These are phyloP conservation scores for Pseudoturritis turrita DNA, from an alignment of 345 rosid species.

Conservation along the genomic window DNA sequence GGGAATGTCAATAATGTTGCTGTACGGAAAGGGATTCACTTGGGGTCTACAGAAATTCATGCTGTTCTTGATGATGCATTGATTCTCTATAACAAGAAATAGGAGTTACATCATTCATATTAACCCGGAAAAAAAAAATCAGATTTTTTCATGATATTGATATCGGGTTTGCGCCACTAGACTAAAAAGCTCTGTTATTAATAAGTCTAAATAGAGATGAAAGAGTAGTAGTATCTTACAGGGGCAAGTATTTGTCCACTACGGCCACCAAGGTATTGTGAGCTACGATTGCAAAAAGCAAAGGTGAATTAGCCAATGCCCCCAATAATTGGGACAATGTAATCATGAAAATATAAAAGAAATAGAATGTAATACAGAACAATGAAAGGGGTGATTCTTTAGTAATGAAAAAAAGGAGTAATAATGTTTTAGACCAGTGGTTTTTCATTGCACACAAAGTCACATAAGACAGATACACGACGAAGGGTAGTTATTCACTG, in stretches of 20 bases:
- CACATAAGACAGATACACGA: slow-evolving; percentile 33
- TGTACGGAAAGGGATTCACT: slow-evolving; percentile 33
- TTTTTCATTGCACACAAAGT: slow-evolving; percentile 26
- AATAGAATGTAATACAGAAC: slow-evolving; percentile 25
- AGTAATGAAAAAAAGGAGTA: slow-evolving; percentile 21
- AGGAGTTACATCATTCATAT: neutral
- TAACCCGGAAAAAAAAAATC: neutral
- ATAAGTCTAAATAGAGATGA: neutral
- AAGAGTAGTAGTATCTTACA: neutral
- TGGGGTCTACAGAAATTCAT: slow-evolving; percentile 32
- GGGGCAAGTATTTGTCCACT: slow-evolving; percentile 1
- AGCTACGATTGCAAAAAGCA: slow-evolving; percentile 21
- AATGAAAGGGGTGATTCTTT: too few relatives aligned
- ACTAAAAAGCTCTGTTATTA: neutral
- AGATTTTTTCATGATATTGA: neutral
- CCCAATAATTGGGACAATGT: slow-evolving; percentile 50
- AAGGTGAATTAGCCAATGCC: slow-evolving; percentile 38
- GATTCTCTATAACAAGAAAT: slow-evolving; percentile 25
- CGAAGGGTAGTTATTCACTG: slow-evolving; percentile 33
- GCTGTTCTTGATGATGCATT: slow-evolving; percentile 24
- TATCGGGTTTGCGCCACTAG: slow-evolving; percentile 6
- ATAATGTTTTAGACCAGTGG: slow-evolving; percentile 32
- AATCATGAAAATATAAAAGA: slow-evolving; percentile 27
- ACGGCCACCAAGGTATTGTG: slow-evolving; percentile 15
- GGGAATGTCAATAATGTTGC: slow-evolving; percentile 31